Evolutionary conservation across 305 asterid species (phyloP).

Genomic region (Withania somnifera): DNA sequence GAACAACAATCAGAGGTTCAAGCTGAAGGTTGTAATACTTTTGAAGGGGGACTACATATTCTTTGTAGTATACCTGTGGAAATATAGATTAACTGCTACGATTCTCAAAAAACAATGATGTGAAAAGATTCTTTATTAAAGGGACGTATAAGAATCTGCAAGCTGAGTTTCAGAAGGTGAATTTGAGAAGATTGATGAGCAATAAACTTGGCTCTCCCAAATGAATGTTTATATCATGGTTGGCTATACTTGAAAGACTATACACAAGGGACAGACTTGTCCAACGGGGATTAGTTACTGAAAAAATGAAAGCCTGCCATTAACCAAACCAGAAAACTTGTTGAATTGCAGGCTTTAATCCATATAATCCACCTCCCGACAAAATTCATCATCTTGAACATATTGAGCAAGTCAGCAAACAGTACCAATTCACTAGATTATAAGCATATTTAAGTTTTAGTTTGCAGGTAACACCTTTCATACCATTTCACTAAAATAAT

Average conservation of each 20-base stretch:
- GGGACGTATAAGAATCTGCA: background rate
- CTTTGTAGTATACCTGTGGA: too few relatives aligned
- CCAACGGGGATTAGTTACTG: background rate
- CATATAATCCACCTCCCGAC: background rate
- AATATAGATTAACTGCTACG: too few relatives aligned
- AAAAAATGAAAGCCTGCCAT: background rate
- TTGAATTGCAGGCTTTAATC: background rate
- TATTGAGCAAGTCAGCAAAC: background rate
- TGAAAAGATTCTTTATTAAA: background rate
- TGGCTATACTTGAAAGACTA: background rate
- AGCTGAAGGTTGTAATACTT: too few relatives aligned
- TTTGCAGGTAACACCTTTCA: background rate
- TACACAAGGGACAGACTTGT: background rate
- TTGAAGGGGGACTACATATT: too few relatives aligned
- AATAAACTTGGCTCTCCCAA: background rate
- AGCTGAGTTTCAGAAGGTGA: background rate
- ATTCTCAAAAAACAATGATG: too few relatives aligned
- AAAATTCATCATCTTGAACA: background rate
- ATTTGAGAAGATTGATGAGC: background rate
- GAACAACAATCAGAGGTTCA: too few relatives aligned
- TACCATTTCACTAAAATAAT: background rate
- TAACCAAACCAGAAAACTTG: background rate
- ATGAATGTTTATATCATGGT: background rate
- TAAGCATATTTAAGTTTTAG: background rate
- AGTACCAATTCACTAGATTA: background rate